Conservation (phyloP, 2,329 filamentous ascomycete species). For the Phialocephala subalpina region DNA sequence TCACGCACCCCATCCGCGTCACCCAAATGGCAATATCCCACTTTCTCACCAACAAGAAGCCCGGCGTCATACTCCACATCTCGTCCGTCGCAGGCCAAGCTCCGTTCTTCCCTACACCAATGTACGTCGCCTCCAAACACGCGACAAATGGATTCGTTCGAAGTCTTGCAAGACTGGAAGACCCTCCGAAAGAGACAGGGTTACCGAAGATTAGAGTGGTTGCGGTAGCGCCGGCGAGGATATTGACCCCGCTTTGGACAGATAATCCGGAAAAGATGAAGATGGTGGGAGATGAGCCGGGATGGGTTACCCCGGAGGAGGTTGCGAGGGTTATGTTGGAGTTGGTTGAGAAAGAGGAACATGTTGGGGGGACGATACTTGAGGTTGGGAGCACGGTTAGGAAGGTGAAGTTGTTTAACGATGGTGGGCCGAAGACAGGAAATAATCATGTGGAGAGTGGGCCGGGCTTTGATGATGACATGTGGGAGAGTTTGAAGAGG, state of each 20-base stretch:
- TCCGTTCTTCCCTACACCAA: constrained; percentile 48
- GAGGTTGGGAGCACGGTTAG: constrained; percentile 50
- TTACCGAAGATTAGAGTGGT: constrained; percentile 49
- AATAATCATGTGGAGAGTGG: constrained; percentile 23
- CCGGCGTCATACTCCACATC: constrained; percentile 51
- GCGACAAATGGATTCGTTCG: constrained; percentile 55
- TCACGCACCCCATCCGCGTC: constrained; percentile 59
- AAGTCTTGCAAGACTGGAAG: constrained; percentile 49
- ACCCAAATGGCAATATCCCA: constrained; percentile 58
- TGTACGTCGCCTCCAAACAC: constrained; percentile 58
- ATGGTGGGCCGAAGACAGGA: constrained; percentile 46
- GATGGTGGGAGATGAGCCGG: constrained; percentile 42
- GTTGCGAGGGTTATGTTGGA: constrained; percentile 55
- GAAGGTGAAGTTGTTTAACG: constrained; percentile 46
- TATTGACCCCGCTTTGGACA: constrained; percentile 53
- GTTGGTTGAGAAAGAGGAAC: constrained; percentile 45
- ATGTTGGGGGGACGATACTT: constrained; percentile 51
- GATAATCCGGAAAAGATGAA: constrained; percentile 54
- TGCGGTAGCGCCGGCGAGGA: constrained; percentile 52
- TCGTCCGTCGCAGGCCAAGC: constrained; percentile 55
- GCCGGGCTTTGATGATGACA: constrained; percentile 18
- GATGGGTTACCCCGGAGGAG: constrained; percentile 52
- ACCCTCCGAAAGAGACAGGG: constrained; percentile 36
- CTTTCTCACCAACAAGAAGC: constrained; percentile 48
- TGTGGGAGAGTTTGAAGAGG: constrained; percentile 22